Evolutionary conservation across 116 monocot species (phyloP).

Genomic region (Trichopus zeylanicus): DNA sequence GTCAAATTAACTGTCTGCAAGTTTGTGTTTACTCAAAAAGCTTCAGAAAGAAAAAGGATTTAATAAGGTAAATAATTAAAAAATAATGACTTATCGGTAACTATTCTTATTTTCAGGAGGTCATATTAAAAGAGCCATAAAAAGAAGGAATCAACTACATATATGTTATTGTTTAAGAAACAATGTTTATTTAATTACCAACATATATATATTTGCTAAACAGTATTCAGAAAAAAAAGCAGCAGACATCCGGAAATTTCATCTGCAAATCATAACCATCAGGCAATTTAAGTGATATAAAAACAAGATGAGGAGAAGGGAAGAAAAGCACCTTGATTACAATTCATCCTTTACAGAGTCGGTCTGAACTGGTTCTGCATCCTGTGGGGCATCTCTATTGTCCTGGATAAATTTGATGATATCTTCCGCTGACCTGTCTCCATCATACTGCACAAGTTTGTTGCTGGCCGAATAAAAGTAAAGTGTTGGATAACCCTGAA

Average conservation of each 20-base stretch:
- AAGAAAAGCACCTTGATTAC: neutral
- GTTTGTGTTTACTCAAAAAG: too few relatives aligned
- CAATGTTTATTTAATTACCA: too few relatives aligned
- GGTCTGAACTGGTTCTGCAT: constrained; percentile 5
- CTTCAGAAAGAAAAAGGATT: too few relatives aligned
- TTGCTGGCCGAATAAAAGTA: constrained; percentile 72
- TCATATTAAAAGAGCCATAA: too few relatives aligned
- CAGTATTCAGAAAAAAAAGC: too few relatives aligned
- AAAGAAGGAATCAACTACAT: neutral
- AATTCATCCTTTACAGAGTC: constrained; percentile 47
- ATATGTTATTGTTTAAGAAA: too few relatives aligned
- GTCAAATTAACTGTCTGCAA: too few relatives aligned
- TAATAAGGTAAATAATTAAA: too few relatives aligned
- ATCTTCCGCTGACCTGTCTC: constrained; percentile 54
- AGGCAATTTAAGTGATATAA: neutral
- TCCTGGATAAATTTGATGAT: constrained; percentile 60
- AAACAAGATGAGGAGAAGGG: neutral
- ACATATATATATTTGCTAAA: too few relatives aligned
- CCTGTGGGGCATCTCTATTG: constrained; percentile 27
- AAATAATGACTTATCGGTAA: too few relatives aligned
- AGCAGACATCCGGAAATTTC: too few relatives aligned
- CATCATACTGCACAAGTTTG: constrained; percentile 55
- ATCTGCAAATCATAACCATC: neutral
- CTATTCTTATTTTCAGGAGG: too few relatives aligned
- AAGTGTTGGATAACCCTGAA: constrained; percentile 74